Base-by-base conservation (phyloP, 1,139 yeast species). In the Geotrichum fermentans region DNA sequence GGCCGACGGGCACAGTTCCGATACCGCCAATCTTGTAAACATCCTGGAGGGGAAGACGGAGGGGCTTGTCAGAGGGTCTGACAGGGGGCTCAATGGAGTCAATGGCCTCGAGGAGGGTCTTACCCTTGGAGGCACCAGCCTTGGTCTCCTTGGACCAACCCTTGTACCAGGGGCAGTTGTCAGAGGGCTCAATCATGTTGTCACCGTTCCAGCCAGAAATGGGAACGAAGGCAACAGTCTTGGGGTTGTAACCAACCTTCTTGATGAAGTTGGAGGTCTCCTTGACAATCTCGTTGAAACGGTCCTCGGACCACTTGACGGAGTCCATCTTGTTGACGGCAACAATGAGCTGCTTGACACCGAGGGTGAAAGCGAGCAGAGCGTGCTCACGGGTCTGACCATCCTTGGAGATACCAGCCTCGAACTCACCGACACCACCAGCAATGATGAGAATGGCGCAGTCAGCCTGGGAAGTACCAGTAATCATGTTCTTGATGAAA, bases 351-450 rank as follows among this genome's bases (percentile, higher is more conserved):
- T 85, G 90, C 71, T 75, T 81, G 64, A 85, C 94, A 82, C 95
- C 95, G 65, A 85, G 85, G 67, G 95, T 85, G 82, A 78, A 83
- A 65, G 95, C 92, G 66, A 85, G 78, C 63, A 85, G 77, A 68
- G 95, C 95, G 79, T 85, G 95, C 77, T 85, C 95, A 78, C 95
- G 83, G 71, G 95, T 85, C 79, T 83, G 94, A 73, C 94, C 94
- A 69, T 85, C 92, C 77, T 83, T 84, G 68, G 90, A 85, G 77
- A 85, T 84, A 83, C 94, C 95, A 65, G 95, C 92, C 79, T 84
- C 95, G 78, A 84, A 85, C 77, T 85, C 95, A 84, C 95, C 95
- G 69, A 74, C 79, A 79, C 95, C 90, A 70, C 89, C 90, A 67
- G 95, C 90, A 70, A 85, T 85, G 69, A 85, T 85, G 70, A 85